A percentile compares a stretch with the other conserved stretches of the same genome.
These are phyloP conservation scores for Odontarrhena argentea DNA, from an alignment of 345 rosid genomes.

Conservation along the genomic window DNA sequence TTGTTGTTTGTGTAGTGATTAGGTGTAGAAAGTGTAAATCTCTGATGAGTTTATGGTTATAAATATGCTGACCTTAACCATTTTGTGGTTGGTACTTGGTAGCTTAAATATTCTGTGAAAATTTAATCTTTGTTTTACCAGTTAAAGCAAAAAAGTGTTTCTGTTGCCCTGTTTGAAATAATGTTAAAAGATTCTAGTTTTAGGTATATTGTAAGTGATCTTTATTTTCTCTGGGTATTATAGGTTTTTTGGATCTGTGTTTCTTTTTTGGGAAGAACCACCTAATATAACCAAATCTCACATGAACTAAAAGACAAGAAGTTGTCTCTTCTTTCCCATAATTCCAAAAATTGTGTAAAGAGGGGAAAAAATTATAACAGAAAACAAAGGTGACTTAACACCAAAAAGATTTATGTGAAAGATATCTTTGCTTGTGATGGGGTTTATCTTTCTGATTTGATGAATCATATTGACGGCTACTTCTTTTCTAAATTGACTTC, in stretches of 20 bases:
- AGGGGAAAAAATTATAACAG: background rate
- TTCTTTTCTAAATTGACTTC: constrained; percentile 18
- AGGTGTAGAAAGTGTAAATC: constrained; percentile 23
- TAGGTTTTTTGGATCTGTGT: constrained; percentile 32
- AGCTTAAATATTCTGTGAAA: constrained; percentile 3
- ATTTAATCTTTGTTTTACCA: background rate
- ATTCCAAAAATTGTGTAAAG: constrained; percentile 16
- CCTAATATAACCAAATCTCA: constrained; percentile 35
- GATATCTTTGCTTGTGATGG: constrained; percentile 39
- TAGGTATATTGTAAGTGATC: constrained; percentile 12
- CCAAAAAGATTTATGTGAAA: constrained; percentile 34
- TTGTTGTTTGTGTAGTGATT: constrained; percentile 2
- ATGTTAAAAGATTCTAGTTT: constrained; percentile 35
- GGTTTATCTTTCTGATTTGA: constrained; percentile 36
- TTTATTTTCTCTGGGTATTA: constrained; percentile 11
- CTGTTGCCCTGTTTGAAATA: constrained; percentile 12
- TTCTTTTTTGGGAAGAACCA: constrained; percentile 37
- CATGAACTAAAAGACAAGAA: constrained; percentile 36
- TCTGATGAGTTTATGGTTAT: constrained; percentile 13
- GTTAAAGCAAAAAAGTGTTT: constrained; percentile 36
- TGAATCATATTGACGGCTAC: constrained; percentile 41
- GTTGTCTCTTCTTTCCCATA: constrained; percentile 32
- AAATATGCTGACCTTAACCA: constrained; percentile 16
- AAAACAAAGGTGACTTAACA: constrained; percentile 29
- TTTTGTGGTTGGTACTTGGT: constrained; percentile 21